phyloP scores from a whole-genome alignment of 139 green algal species.

The Chlamydomonas sphaeroides region DNA sequence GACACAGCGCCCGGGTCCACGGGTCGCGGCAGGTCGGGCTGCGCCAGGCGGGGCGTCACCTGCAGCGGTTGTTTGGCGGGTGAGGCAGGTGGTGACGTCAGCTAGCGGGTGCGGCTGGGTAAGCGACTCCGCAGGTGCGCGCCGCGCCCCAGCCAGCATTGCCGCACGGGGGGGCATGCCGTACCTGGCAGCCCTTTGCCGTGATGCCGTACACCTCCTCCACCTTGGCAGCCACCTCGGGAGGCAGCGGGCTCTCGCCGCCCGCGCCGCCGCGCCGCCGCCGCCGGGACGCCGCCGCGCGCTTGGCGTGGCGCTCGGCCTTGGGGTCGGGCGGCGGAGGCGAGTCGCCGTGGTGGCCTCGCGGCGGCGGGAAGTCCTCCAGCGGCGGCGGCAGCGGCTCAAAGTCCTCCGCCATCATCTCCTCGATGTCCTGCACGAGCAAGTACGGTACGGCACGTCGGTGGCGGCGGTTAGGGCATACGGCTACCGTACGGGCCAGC shows the following conservation, averaged over 20 bases:
- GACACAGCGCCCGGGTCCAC: neutral
- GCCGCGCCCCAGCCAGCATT: no score
- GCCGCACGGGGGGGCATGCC: no score
- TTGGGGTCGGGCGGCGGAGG: neutral
- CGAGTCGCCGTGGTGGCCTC: slow-evolving; percentile 19
- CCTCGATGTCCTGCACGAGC: slow-evolving; percentile 8
- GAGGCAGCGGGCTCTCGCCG: slow-evolving; percentile 12
- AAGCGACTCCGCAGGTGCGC: no score
- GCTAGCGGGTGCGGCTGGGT: no score
- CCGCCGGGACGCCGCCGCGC: neutral
- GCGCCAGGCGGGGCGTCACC: neutral
- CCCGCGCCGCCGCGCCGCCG: neutral
- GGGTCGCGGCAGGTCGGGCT: neutral
- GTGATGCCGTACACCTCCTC: slow-evolving; percentile 1
- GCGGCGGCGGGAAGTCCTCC: neutral
- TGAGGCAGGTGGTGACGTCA: neutral
- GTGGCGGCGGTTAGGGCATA: no score
- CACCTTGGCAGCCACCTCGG: neutral
- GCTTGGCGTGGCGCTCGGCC: neutral
- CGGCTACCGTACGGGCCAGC: neutral
- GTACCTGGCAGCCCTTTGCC: slow-evolving; percentile 14
- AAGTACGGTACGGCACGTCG: no score
- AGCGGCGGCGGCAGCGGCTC: neutral
- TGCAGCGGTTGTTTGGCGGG: neutral
- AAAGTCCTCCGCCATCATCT: slow-evolving; percentile 15